A percentile compares a stretch with the other conserved stretches of the same genome.
These are phyloP conservation scores for Cladosporium sp. DNA, from an alignment of 2,329 filamentous ascomycete species.

Conservation along the genomic window DNA sequence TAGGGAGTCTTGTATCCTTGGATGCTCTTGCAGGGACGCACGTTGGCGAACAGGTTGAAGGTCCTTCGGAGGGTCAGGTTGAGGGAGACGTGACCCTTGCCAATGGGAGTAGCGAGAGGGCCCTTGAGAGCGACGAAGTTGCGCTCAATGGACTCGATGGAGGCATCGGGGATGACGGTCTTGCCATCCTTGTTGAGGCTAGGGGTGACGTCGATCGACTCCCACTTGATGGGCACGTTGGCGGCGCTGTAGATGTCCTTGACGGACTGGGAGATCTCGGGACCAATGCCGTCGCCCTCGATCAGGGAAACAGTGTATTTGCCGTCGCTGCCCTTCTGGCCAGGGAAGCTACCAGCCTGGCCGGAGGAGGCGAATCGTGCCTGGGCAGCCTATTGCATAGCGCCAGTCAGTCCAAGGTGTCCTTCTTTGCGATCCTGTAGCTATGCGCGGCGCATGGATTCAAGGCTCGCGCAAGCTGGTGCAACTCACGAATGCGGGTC, in stretches of 20 bases:
- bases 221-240: constrained; percentile 95
- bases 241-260: constrained; percentile 98
- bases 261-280: constrained; percentile 94
- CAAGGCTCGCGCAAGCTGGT: neutral
- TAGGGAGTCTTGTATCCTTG: constrained; percentile 98
- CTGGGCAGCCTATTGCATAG: neutral
- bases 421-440: neutral
- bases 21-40: constrained; percentile 95
- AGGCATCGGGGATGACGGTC: constrained; percentile 87
- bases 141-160: constrained; percentile 87
- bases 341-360: constrained; percentile 89
- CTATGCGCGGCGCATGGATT: neutral
- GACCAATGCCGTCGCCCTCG: constrained; percentile 97
- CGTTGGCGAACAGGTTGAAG: constrained; percentile 99
- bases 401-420: neutral
- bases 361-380: constrained; percentile 36
- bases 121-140: constrained; percentile 99
- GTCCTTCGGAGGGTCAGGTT: constrained; percentile 98
- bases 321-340: constrained; percentile 82
- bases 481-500: constrained; percentile 20
- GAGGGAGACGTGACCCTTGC: constrained; percentile 98
- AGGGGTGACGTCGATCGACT: constrained; percentile 93
- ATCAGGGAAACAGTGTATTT: constrained; percentile 96
- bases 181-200: constrained; percentile 82
- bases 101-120: constrained; percentile 93